Evolutionary conservation across 2,329 filamentous ascomycete species (phyloP).

Genomic region (Exophiala viscosa): DNA sequence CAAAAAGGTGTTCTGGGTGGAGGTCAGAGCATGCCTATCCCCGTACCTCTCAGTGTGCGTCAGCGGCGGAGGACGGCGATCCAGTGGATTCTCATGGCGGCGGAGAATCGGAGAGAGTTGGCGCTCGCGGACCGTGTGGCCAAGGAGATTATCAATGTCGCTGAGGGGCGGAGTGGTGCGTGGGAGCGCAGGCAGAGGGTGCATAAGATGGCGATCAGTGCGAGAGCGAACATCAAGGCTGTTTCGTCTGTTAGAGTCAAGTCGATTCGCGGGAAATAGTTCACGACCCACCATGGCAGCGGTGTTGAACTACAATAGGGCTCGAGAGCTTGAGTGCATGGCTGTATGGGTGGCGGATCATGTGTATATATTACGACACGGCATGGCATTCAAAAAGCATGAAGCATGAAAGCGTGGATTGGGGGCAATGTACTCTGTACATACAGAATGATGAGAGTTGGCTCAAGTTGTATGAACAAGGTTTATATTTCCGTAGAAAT

Average conservation of each 20-base stretch:
- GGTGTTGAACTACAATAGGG: no score
- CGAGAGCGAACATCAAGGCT: slow-evolving; percentile 65
- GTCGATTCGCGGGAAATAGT: no score
- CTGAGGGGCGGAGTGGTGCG: slow-evolving; percentile 76
- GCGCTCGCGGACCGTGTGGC: slow-evolving; percentile 75
- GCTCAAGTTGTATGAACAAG: no score
- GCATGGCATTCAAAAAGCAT: no score
- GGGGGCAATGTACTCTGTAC: no score
- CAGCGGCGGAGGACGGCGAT: slow-evolving; percentile 77
- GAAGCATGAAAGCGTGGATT: no score
- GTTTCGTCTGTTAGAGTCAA: slow-evolving; percentile 28
- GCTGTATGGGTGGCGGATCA: no score
- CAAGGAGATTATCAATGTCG: slow-evolving; percentile 79
- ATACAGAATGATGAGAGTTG: no score
- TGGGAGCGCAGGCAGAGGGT: slow-evolving; percentile 78
- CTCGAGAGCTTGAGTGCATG: no score
- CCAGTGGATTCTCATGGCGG: slow-evolving; percentile 83
- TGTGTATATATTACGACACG: no score
- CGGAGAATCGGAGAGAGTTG: slow-evolving; percentile 69
- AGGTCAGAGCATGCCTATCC: slow-evolving; percentile 77
- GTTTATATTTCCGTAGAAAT: no score
- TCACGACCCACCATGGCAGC: no score
- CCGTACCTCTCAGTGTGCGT: slow-evolving; percentile 68
- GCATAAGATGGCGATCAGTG: slow-evolving; percentile 76
- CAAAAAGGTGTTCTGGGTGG: slow-evolving; percentile 79